These are phyloP conservation scores for Astragalus membranaceus DNA, from an alignment of 306 rosid genomes.

Conservation along the genomic window DNA sequence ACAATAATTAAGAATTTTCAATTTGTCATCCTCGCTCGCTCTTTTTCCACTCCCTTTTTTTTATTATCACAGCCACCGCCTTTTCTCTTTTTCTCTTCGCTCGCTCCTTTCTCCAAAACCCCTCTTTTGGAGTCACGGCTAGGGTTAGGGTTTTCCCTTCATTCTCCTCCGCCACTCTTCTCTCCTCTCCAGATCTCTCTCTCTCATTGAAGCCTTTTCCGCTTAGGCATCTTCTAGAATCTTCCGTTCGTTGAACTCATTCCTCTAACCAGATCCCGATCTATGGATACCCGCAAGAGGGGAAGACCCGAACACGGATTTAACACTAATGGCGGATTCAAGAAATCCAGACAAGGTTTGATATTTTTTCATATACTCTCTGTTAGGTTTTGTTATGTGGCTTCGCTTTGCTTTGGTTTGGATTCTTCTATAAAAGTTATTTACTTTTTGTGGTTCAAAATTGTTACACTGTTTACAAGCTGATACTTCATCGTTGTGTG, in stretches of 20 bases:
- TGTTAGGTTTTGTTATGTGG: background rate
- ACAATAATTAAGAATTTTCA: background rate
- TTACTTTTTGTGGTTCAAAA: background rate
- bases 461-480: background rate
- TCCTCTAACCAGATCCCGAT: constrained; percentile 40
- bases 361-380: background rate
- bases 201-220: background rate
- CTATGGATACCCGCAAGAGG: constrained; percentile 65
- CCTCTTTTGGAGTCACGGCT: background rate
- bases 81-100: background rate
- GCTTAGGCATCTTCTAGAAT: background rate
- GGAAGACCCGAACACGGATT: constrained; percentile 47
- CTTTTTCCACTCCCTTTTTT: background rate
- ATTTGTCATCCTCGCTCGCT: background rate
- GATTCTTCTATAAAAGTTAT: background rate
- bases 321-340: constrained; percentile 55
- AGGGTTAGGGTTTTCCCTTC: constrained; percentile 33
- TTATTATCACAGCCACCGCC: constrained; percentile 8
- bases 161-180: background rate
- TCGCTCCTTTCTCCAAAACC: constrained; percentile 29
- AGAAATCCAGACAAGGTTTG: constrained; percentile 62
- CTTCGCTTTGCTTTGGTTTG: background rate
- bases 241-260: background rate
- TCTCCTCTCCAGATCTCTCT: background rate
- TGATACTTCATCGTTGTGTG: background rate